Evolutionary conservation across 495 filamentous ascomycete genomes (phyloP).

Genomic region (Penicillium pancosmium): DNA sequence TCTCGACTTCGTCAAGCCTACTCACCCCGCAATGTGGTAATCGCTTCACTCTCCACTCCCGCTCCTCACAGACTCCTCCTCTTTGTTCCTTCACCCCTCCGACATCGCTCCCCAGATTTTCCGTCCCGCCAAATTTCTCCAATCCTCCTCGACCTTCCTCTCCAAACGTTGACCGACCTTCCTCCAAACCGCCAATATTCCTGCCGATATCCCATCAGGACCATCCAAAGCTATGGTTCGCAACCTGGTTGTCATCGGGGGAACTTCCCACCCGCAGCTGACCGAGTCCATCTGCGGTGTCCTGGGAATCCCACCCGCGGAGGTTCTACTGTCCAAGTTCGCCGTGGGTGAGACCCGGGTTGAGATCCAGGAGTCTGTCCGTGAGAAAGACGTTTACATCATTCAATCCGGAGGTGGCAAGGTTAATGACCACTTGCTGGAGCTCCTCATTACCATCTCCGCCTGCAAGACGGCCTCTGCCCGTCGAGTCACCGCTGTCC

Average conservation of each 20-base stretch:
- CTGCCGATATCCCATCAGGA: constrained; percentile 11
- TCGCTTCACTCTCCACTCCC: constrained; percentile 26
- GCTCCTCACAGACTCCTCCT: constrained; percentile 10
- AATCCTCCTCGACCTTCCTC: constrained; percentile 31
- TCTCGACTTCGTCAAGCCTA: constrained; percentile 18
- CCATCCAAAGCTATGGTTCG: constrained; percentile 70
- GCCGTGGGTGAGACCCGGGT: constrained; percentile 92
- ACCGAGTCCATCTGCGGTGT: constrained; percentile 82
- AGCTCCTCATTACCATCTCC: constrained; percentile 93
- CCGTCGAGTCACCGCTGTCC: constrained; percentile 85
- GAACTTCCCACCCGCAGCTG: constrained; percentile 87
- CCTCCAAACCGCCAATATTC: constrained; percentile 12
- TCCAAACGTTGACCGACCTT: constrained; percentile 14
- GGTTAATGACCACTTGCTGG: constrained; percentile 95
- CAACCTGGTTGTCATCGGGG: constrained; percentile 92
- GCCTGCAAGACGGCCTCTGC: constrained; percentile 97
- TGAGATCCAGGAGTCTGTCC: constrained; percentile 92
- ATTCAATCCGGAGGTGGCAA: constrained; percentile 87
- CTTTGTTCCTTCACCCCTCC: constrained; percentile 20
- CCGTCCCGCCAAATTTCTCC: constrained; percentile 34
- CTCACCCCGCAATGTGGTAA: constrained; percentile 43
- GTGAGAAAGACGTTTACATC: constrained; percentile 97
- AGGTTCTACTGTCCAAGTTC: constrained; percentile 86
- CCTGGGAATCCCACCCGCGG: constrained; percentile 81
- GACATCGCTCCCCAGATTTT: constrained; percentile 40